These are phyloP conservation scores for Leishmania major DNA, from an alignment of 208 protist species.

Conservation along the genomic window DNA sequence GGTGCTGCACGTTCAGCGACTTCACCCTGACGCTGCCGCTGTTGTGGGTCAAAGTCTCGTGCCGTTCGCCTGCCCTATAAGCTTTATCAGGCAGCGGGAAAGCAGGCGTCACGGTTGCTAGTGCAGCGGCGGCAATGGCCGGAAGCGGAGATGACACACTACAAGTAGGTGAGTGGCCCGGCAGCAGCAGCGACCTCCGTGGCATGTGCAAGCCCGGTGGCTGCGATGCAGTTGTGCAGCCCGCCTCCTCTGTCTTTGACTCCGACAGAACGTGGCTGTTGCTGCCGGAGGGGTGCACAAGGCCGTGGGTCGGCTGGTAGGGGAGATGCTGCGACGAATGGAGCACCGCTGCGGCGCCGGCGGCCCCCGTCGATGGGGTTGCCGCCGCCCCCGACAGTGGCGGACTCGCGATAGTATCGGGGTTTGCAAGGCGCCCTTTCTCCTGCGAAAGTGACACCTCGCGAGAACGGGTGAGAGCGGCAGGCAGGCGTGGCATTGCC, in stretches of 20 bases:
- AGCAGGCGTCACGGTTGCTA: neutral
- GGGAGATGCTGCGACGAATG: neutral
- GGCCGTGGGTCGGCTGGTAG: neutral
- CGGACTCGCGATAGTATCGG: neutral
- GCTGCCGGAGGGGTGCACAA: no score
- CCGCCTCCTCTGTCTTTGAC: neutral
- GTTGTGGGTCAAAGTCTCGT: neutral
- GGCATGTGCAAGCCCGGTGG: neutral
- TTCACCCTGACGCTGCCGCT: neutral
- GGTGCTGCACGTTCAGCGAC: neutral
- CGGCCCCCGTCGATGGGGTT: neutral
- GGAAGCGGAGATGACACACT: neutral
- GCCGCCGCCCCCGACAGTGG: neutral
- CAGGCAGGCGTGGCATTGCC: neutral
- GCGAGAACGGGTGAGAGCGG: neutral
- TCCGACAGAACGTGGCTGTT: neutral
- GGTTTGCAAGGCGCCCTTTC: neutral
- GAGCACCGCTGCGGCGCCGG: neutral
- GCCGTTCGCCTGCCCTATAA: neutral
- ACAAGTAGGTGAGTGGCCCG: no score
- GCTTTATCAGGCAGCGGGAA: neutral
- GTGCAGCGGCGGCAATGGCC: neutral
- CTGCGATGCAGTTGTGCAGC: neutral
- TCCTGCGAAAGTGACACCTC: slow-evolving; percentile 8
- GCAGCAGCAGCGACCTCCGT: neutral